Evolutionary conservation across 768 basidiomycete genomes (phyloP).

Genomic region (Ephemerocybe angulata): DNA sequence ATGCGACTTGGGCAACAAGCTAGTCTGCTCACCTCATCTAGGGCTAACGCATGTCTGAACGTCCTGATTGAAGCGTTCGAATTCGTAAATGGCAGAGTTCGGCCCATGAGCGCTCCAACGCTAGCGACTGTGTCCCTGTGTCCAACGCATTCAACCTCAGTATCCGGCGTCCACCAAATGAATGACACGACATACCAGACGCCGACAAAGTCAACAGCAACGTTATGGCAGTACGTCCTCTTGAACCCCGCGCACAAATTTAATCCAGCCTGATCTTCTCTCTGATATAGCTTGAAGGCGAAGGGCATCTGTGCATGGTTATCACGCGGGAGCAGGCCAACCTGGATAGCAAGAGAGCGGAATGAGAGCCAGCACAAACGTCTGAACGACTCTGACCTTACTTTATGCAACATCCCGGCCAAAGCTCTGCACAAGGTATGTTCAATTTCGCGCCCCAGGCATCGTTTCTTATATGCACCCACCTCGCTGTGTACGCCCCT

Average conservation of each 20-base stretch:
- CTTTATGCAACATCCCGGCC: constrained; percentile 68
- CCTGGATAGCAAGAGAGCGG: constrained; percentile 21
- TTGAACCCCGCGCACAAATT: constrained; percentile 65
- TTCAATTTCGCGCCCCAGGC: not conserved
- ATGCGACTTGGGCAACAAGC: constrained; percentile 14
- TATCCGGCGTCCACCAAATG: not conserved
- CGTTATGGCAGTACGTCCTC: constrained; percentile 61
- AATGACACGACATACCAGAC: constrained; percentile 53
- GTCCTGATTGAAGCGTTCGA: constrained; percentile 62
- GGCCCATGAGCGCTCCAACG: constrained; percentile 63
- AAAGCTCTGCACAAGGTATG: constrained; percentile 50
- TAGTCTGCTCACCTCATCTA: constrained; percentile 66
- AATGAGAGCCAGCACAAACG: not conserved
- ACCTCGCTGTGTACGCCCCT: constrained; percentile 42
- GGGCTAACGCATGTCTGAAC: constrained; percentile 74
- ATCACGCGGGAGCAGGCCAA: constrained; percentile 66
- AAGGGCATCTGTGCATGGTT: constrained; percentile 69
- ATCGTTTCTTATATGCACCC: constrained; percentile 32
- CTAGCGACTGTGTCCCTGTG: constrained; percentile 76
- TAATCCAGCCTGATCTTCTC: constrained; percentile 42
- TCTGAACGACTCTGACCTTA: not conserved
- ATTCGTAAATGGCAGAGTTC: constrained; percentile 63
- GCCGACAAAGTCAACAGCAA: constrained; percentile 74
- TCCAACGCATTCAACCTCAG: not conserved
- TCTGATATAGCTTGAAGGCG: constrained; percentile 70